These are phyloP conservation scores for Ophiocordyceps camponoti-rufipedis DNA, from an alignment of 2,329 filamentous ascomycete genomes.

Conservation along the genomic window DNA sequence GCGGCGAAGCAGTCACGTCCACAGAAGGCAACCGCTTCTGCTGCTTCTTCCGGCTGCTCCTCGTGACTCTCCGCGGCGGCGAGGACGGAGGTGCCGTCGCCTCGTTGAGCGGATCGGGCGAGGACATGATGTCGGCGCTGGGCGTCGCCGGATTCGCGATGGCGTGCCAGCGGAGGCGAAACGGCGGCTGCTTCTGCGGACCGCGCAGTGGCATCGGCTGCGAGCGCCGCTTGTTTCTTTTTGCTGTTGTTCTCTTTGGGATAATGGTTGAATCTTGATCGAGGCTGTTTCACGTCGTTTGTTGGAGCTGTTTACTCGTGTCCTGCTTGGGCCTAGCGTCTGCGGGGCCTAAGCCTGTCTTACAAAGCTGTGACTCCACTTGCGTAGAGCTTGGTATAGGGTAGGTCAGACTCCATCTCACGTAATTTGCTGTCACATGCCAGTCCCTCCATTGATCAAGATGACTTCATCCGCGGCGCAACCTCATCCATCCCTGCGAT, in stretches of 20 bases:
- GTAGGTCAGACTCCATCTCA: no score
- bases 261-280: neutral
- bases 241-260: neutral
- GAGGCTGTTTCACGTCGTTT: neutral
- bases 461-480: neutral
- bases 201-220: slow-evolving; percentile 12
- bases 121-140: slow-evolving; percentile 26
- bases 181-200: slow-evolving; percentile 5
- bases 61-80: slow-evolving; percentile 22
- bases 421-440: no score
- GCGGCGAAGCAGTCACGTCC: slow-evolving; percentile 20
- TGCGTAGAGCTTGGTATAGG: no score
- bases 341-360: no score
- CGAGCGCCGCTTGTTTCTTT: neutral
- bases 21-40: slow-evolving; percentile 19
- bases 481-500: neutral
- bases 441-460: neutral
- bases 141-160: slow-evolving; percentile 16
- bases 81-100: slow-evolving; percentile 15
- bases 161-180: slow-evolving; percentile 17
- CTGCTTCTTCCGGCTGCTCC: slow-evolving; percentile 16
- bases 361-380: no score
- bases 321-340: slow-evolving; percentile 8
- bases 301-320: slow-evolving; percentile 12
- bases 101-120: slow-evolving; percentile 31